Percentiles rank a stretch among this genome's conserved stretches.
Conservation (phyloP, 176 grass and related monocot genomes). For the Neostapfia colusana region DNA sequence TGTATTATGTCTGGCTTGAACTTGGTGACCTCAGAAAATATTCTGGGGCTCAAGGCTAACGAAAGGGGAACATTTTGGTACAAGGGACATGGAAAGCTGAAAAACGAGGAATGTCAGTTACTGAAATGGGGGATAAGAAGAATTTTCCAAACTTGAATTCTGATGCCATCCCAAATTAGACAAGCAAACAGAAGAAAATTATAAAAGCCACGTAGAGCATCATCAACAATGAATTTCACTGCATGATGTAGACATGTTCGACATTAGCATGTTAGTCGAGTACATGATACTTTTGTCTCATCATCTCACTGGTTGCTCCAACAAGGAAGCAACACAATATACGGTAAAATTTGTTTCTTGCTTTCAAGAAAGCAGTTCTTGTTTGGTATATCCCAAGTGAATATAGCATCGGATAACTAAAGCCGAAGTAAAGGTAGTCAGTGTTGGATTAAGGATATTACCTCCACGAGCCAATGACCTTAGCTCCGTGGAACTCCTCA, state of each 20-base stretch:
- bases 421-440: not conserved
- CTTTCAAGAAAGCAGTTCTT: constrained; percentile 15
- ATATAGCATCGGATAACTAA: not conserved
- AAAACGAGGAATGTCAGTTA: constrained; percentile 29
- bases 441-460: constrained; percentile 51
- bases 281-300: constrained; percentile 4
- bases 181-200: not conserved
- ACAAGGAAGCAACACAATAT: not conserved
- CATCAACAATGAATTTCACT: not conserved
- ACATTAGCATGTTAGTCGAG: not conserved
- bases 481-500: constrained; percentile 90
- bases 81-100: constrained; percentile 92
- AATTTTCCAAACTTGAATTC: constrained; percentile 5
- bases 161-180: not conserved
- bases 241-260: not conserved
- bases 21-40: constrained; percentile 80
- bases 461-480: constrained; percentile 95
- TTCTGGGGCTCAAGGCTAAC: constrained; percentile 86
- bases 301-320: not conserved
- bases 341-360: not conserved
- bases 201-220: not conserved
- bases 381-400: not conserved
- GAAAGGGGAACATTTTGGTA: constrained; percentile 94
- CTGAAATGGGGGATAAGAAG: not conserved
- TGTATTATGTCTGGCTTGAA: constrained; percentile 97